Conservation (phyloP, 1,284 basidiomycete genomes). For the Coriolopsis trogii region DNA sequence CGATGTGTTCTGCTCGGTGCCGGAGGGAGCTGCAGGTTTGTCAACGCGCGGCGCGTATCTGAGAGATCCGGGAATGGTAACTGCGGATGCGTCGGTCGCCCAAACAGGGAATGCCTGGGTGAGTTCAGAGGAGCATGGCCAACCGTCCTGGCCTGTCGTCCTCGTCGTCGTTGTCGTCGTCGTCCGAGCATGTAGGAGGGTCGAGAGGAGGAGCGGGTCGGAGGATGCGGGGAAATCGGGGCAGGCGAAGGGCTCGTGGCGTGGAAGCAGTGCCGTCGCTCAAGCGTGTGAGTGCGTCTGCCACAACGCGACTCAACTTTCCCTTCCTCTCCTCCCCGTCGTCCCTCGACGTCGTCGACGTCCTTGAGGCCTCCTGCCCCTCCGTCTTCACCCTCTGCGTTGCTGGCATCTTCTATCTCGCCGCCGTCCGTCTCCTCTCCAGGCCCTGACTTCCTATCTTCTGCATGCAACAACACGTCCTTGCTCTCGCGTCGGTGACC, state of each 20-base stretch:
- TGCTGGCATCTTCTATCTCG: slow-evolving; percentile 1
- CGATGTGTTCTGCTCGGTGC: too few species aligned
- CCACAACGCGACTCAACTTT: slow-evolving; percentile 29
- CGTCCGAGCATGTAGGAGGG: too few species aligned
- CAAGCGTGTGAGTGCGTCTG: slow-evolving; percentile 31
- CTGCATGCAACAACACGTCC: slow-evolving; percentile 28
- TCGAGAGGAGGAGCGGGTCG: slow-evolving; percentile 2
- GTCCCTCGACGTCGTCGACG: slow-evolving; percentile 24
- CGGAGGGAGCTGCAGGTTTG: slow-evolving; percentile 5
- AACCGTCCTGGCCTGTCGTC: too few species aligned
- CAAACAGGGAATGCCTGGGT: too few species aligned
- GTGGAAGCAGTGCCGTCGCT: slow-evolving; percentile 29
- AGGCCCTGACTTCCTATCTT: slow-evolving; percentile 3
- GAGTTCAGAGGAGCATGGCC: too few species aligned
- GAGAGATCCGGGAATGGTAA: slow-evolving; percentile 17
- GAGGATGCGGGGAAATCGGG: slow-evolving; percentile 16
- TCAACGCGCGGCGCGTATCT: slow-evolving; percentile 10
- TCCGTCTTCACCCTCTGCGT: slow-evolving; percentile 21
- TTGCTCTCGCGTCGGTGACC: slow-evolving; percentile 15
- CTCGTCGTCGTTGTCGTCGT: too few species aligned
- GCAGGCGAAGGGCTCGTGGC: slow-evolving; percentile 27
- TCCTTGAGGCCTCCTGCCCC: slow-evolving; percentile 19
- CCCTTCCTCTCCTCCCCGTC: slow-evolving; percentile 23
- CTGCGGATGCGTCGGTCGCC: too few species aligned
- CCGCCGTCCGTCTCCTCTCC: neutral